phyloP scores from a whole-genome alignment of 1,284 basidiomycete genomes.

The Cystobasidium slooffiae region DNA sequence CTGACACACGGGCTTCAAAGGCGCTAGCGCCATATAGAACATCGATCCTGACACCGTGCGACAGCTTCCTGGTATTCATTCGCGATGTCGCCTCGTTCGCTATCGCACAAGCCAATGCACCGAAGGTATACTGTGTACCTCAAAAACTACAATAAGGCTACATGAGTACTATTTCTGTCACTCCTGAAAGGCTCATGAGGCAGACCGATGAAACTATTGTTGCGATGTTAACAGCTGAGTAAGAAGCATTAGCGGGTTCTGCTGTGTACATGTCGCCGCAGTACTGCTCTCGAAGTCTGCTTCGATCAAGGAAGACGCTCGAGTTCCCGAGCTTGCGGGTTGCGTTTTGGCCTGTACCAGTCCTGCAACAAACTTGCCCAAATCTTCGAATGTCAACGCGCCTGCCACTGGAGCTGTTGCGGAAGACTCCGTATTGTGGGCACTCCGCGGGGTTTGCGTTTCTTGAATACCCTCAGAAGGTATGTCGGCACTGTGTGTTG shows the following conservation, averaged over 20 bases:
- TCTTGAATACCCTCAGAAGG: no score
- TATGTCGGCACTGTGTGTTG: neutral
- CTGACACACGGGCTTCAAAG: no score
- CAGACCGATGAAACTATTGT: neutral
- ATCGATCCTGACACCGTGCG: no score
- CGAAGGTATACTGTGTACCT: no score
- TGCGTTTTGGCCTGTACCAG: conserved; percentile 13
- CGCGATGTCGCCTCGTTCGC: no score
- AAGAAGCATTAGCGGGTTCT: neutral
- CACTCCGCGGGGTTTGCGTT: no score
- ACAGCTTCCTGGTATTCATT: no score
- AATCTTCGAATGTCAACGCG: conserved; percentile 8
- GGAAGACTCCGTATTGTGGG: neutral
- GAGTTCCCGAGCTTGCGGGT: neutral
- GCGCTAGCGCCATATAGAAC: no score
- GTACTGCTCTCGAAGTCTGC: neutral
- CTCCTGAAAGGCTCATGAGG: no score
- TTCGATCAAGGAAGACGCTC: neutral
- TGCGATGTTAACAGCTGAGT: conserved; percentile 10
- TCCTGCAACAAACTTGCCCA: conserved; percentile 18
- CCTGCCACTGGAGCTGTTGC: neutral
- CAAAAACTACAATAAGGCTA: no score
- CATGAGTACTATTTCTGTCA: no score
- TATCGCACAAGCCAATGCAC: no score
- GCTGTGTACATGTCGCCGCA: neutral